Base-by-base conservation (phyloP, 441 rosid genomes). In the Raphanus hybrid region DNA sequence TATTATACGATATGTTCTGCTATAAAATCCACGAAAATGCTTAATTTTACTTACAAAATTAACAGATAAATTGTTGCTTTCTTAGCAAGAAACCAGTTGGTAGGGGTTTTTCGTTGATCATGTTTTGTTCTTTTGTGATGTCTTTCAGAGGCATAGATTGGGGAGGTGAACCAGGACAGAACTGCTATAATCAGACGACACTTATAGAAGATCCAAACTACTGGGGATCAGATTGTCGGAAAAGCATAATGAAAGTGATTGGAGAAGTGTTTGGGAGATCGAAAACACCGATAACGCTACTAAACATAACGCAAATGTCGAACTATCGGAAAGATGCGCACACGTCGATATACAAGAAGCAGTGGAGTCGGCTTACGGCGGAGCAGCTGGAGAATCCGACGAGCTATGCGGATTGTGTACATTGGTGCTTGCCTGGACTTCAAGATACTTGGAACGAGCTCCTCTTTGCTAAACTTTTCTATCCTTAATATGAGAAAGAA, bases 311-410 rank as follows among this genome's bases (percentile, higher is more conserved):
- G 0, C 97, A 88, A 10, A 85, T 94, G n/a, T 92, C 98, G 2
- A 83, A 75, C 54, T 92, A 92, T 57, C 82, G 98, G 1, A 92
- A 81, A 78, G 98, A 94, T 26, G 97, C 97, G 0, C 98, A 92
- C 81, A 89, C 98, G 2, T 82, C 94, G 3, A 93, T 93, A 26
- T 90, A 93, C 86, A 93, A 93, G 91, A 90, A 90, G 84, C 98
- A 91, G 60, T 94, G 97, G 98, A 85, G 39, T 41, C 87, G 87
- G 10, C 79, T 86, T 75, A 90, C 97, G 0, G 76, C 89, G 5
- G 86, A 90, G 79, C 93, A 92, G 70, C 62, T 84, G 18, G 91
- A 91, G 0, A 90, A 90, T 74, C 98, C 98, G 0, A 74, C 62
- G 43, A 90, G 91, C 85, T 94, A 94, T 64, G 92, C 97, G 11